Evolutionary conservation across 768 basidiomycete species (phyloP).

Genomic region (Leccinellum albellum): DNA sequence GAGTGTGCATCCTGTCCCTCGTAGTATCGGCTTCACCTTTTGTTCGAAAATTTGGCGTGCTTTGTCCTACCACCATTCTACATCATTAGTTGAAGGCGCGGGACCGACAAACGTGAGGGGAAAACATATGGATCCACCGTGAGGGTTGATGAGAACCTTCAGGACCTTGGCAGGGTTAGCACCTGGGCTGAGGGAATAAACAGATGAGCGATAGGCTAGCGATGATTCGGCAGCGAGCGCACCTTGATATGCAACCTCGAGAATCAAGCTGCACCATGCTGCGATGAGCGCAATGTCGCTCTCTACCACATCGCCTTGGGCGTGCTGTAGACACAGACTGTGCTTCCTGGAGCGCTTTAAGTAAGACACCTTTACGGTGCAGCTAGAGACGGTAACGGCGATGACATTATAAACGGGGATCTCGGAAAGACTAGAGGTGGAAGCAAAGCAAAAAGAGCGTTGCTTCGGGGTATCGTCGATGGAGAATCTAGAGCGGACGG

Average conservation of each 20-base stretch:
- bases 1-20: conserved; percentile 57
- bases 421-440: conserved; percentile 16
- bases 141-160: conserved; percentile 74
- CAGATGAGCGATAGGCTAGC: background rate
- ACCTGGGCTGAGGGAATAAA: conserved; percentile 31
- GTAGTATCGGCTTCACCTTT: conserved; percentile 68
- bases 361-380: conserved; percentile 47
- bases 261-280: conserved; percentile 56
- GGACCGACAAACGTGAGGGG: background rate
- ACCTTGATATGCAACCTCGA: conserved; percentile 63
- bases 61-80: conserved; percentile 48
- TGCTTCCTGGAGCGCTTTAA: conserved; percentile 43
- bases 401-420: conserved; percentile 52
- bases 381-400: conserved; percentile 40
- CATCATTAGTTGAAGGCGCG: background rate
- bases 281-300: conserved; percentile 32
- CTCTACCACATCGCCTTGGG: conserved; percentile 41
- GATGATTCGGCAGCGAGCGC: background rate
- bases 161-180: conserved; percentile 52
- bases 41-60: conserved; percentile 49
- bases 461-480: background rate
- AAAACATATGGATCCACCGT: conserved; percentile 64
- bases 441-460: conserved; percentile 10
- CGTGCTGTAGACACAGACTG: conserved; percentile 33
- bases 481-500: conserved; percentile 24